Conservation (phyloP, 768 basidiomycete species). For the Lactifluus rugatus region DNA sequence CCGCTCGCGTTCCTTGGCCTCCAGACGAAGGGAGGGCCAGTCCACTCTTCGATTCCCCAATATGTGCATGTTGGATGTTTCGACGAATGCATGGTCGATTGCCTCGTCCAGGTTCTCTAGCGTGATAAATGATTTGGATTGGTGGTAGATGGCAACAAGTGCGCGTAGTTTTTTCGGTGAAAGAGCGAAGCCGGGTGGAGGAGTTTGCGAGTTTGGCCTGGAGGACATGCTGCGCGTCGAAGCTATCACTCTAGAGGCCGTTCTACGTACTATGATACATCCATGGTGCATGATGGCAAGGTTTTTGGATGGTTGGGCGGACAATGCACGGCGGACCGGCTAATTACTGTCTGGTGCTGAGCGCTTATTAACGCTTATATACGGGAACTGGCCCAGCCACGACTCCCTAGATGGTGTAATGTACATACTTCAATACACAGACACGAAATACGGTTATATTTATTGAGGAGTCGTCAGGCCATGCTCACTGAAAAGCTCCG, state of each 20-base stretch:
- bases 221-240: slow-evolving; percentile 19
- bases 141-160: slow-evolving; percentile 70
- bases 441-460: slow-evolving; percentile 3
- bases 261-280: slow-evolving; percentile 3
- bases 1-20: slow-evolving; percentile 17
- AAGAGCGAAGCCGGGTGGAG: slow-evolving; percentile 27
- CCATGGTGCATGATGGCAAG: slow-evolving; percentile 6
- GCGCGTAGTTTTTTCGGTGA: slow-evolving; percentile 55
- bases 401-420: not conserved
- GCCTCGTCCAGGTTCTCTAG: slow-evolving; percentile 51
- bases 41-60: slow-evolving; percentile 11
- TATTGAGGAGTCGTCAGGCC: slow-evolving; percentile 52
- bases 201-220: slow-evolving; percentile 3
- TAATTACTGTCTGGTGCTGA: not conserved
- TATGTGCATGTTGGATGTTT: not conserved
- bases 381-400: too few relatives aligned
- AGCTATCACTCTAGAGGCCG: not conserved
- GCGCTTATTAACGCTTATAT: not conserved
- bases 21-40: slow-evolving; percentile 15
- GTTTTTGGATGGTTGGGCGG: not conserved
- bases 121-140: slow-evolving; percentile 61
- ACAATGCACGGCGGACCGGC: not conserved
- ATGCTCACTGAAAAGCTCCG: slow-evolving; percentile 46
- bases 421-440: not conserved
- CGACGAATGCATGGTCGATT: slow-evolving; percentile 55